Conservation (phyloP, 106 monocot species). For the Amphibolis antarctica region DNA sequence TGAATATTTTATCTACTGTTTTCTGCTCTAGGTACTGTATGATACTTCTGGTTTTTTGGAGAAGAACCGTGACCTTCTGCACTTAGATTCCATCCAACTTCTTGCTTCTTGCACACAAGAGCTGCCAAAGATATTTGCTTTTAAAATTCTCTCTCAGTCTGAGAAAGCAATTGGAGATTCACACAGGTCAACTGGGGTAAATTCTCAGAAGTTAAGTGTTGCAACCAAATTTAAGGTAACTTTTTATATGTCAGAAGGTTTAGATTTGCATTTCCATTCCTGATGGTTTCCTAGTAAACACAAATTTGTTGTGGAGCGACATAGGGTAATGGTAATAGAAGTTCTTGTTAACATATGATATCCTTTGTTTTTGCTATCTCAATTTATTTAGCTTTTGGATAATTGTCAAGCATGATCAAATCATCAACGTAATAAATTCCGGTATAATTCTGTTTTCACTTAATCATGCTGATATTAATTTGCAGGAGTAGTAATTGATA, state of each 20-base stretch:
- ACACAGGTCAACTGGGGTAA: conserved; percentile 51
- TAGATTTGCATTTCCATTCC: not conserved
- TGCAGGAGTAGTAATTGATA: too few species aligned
- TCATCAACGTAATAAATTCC: too few species aligned
- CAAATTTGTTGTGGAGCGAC: too few species aligned
- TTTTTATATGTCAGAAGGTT: not conserved
- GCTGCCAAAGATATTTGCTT: conserved; percentile 77
- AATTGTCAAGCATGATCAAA: too few species aligned
- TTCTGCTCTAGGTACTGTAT: conserved; percentile 56
- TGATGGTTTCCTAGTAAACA: not conserved
- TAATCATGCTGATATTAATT: too few species aligned
- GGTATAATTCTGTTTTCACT: too few species aligned
- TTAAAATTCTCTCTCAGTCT: conserved; percentile 60
- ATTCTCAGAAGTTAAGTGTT: conserved; percentile 89
- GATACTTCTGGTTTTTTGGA: conserved; percentile 90
- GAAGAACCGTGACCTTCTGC: conserved; percentile 89
- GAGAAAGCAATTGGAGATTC: conserved; percentile 26
- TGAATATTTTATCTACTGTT: not conserved
- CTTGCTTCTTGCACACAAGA: conserved; percentile 56
- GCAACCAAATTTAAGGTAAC: conserved; percentile 91
- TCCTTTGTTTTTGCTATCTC: too few species aligned
- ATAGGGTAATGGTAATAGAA: too few species aligned
- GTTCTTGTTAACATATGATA: too few species aligned
- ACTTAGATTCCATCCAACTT: conserved; percentile 82
- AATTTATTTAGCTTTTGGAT: too few species aligned